Evolutionary conservation across 1,284 basidiomycete genomes (phyloP).

Genomic region (Leccinum pallidistipes): DNA sequence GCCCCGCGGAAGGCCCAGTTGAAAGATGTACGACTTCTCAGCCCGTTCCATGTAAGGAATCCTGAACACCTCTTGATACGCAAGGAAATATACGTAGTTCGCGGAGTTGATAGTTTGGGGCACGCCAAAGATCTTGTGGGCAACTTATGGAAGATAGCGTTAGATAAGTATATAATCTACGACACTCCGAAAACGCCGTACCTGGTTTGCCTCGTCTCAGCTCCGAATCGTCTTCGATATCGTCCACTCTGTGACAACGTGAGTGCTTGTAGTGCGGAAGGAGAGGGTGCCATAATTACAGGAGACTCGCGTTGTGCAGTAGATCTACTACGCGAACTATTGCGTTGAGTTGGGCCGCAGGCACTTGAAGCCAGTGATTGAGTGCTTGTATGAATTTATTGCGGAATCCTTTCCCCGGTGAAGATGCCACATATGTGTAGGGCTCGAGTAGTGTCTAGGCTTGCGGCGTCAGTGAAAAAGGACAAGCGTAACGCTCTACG

Average conservation of each 20-base stretch:
- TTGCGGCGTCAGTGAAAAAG: neutral
- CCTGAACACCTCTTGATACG: slow-evolving; percentile 71
- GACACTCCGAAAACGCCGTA: slow-evolving; percentile 27
- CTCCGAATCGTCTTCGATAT: slow-evolving; percentile 82
- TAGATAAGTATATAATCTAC: neutral
- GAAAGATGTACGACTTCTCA: slow-evolving; percentile 41
- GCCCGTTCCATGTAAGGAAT: slow-evolving; percentile 12
- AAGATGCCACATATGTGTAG: slow-evolving; percentile 82
- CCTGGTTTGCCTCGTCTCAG: slow-evolving; percentile 75
- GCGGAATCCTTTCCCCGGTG: slow-evolving; percentile 95
- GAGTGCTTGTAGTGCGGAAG: neutral
- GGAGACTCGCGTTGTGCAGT: slow-evolving; percentile 90
- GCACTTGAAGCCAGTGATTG: slow-evolving; percentile 89
- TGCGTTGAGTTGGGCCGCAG: slow-evolving; percentile 64
- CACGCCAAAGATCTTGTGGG: slow-evolving; percentile 80
- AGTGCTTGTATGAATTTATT: slow-evolving; percentile 89
- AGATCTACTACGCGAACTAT: slow-evolving; percentile 85
- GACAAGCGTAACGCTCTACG: neutral
- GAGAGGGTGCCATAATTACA: slow-evolving; percentile 12
- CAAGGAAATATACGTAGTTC: slow-evolving; percentile 92
- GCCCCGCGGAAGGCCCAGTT: slow-evolving; percentile 6
- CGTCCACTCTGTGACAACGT: slow-evolving; percentile 62
- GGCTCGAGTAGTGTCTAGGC: slow-evolving; percentile 75
- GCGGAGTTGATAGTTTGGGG: slow-evolving; percentile 85
- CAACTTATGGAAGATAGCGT: slow-evolving; percentile 43